These are phyloP conservation scores for Glycine soja DNA, from an alignment of 306 rosid species.

Conservation along the genomic window DNA sequence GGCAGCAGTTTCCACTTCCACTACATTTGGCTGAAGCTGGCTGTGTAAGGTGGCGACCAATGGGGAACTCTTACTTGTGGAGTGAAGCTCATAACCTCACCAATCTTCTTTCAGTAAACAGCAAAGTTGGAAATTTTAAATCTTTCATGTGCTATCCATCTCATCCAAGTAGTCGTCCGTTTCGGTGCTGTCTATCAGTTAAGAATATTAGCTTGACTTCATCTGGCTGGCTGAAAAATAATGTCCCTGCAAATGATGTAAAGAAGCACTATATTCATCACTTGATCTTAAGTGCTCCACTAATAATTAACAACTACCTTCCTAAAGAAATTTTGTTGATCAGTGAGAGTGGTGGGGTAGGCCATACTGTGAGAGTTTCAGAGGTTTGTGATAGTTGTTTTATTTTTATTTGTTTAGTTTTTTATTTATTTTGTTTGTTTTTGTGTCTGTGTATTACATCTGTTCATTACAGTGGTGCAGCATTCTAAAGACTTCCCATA, in stretches of 20 bases:
- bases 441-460: background rate
- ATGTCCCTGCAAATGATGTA: slow-evolving; percentile 51
- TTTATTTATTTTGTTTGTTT: background rate
- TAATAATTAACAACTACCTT: slow-evolving; percentile 77
- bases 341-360: slow-evolving; percentile 80
- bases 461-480: slow-evolving; percentile 19
- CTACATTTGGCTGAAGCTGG: slow-evolving; percentile 97
- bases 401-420: slow-evolving; percentile 6
- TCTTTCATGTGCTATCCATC: slow-evolving; percentile 92
- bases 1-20: slow-evolving; percentile 92
- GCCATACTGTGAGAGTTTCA: slow-evolving; percentile 63
- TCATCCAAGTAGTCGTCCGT: slow-evolving; percentile 83
- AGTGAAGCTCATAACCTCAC: slow-evolving; percentile 88
- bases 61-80: slow-evolving; percentile 89
- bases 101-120: slow-evolving; percentile 73
- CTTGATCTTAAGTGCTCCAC: slow-evolving; percentile 78
- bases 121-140: slow-evolving; percentile 76
- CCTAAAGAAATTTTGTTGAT: slow-evolving; percentile 72
- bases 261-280: slow-evolving; percentile 72
- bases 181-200: slow-evolving; percentile 88
- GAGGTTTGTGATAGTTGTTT: slow-evolving; percentile 71
- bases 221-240: slow-evolving; percentile 57
- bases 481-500: slow-evolving; percentile 15
- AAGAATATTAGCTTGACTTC: slow-evolving; percentile 69
- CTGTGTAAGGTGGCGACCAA: slow-evolving; percentile 89